Evolutionary conservation across 2,329 filamentous ascomycete genomes (phyloP).

Genomic region (Macroventuria anomochaeta): DNA sequence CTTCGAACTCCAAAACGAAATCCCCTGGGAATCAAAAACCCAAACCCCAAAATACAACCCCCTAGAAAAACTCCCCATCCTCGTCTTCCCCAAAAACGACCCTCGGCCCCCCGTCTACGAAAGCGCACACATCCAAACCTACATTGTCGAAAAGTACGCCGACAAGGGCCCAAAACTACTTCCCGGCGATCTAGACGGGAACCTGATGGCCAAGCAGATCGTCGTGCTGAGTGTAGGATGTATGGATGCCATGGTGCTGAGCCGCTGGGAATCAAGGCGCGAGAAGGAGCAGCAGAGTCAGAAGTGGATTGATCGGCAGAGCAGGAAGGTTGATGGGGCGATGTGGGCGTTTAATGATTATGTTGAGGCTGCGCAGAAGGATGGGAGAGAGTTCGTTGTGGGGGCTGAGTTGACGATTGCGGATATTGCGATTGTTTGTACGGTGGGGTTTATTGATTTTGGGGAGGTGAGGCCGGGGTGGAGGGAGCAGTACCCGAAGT

Average conservation of each 20-base stretch:
- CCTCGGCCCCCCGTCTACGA: slow-evolving; percentile 21
- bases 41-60: slow-evolving; percentile 51
- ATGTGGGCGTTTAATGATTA: slow-evolving; percentile 20
- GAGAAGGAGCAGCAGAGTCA: slow-evolving; percentile 10
- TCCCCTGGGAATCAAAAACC: slow-evolving; percentile 52
- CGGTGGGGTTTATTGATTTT: slow-evolving; percentile 21
- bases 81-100: slow-evolving; percentile 36
- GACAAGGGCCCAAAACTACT: slow-evolving; percentile 18
- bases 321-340: slow-evolving; percentile 22
- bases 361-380: slow-evolving; percentile 3
- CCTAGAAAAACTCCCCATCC: slow-evolving; percentile 50
- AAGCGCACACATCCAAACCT: slow-evolving; percentile 25
- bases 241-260: slow-evolving; percentile 25
- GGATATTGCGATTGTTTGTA: slow-evolving; percentile 24
- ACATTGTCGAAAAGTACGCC: slow-evolving; percentile 25
- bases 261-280: slow-evolving; percentile 19
- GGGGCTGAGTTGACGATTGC: slow-evolving; percentile 22
- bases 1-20: slow-evolving; percentile 52
- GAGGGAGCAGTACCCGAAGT: slow-evolving; percentile 13
- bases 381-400: slow-evolving; percentile 20
- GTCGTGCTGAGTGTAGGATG: slow-evolving; percentile 22
- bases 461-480: slow-evolving; percentile 12
- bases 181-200: slow-evolving; percentile 14
- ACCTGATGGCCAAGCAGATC: slow-evolving; percentile 22
- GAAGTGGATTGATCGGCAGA: slow-evolving; percentile 23